Conservation (phyloP, 768 basidiomycete genomes). For the Lactifluus piperatus region DNA sequence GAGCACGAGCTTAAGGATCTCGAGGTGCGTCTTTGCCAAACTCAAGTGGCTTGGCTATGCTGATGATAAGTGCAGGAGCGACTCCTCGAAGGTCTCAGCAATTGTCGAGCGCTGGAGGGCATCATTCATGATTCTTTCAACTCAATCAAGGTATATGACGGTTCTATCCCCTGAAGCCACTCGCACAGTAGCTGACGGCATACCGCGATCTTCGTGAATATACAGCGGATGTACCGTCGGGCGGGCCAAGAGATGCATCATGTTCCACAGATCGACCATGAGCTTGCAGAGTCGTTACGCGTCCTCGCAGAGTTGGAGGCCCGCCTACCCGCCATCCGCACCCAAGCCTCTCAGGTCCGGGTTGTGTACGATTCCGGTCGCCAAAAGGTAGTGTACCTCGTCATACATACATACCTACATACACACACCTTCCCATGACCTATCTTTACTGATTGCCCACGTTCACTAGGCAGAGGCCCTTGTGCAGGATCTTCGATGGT, state of each 20-base stretch:
- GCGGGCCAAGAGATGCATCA: slow-evolving; percentile 46
- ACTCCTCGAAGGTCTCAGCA: slow-evolving; percentile 62
- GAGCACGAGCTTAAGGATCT: slow-evolving; percentile 20
- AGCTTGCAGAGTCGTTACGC: slow-evolving; percentile 54
- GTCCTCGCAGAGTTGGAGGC: slow-evolving; percentile 48
- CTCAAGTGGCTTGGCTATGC: not conserved
- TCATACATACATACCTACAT: not conserved
- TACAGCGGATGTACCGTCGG: slow-evolving; percentile 48
- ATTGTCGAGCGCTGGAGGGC: slow-evolving; percentile 65
- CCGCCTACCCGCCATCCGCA: slow-evolving; percentile 51
- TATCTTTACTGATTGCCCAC: not conserved
- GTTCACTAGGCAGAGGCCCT: slow-evolving; percentile 49
- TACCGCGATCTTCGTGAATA: not conserved
- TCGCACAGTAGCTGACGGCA: not conserved
- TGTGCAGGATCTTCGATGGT: slow-evolving; percentile 58
- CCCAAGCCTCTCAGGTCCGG: slow-evolving; percentile 53
- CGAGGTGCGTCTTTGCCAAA: slow-evolving; percentile 10
- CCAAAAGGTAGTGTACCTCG: slow-evolving; percentile 40
- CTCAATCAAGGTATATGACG: slow-evolving; percentile 44
- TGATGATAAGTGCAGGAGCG: slow-evolving; percentile 36
- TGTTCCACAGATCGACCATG: slow-evolving; percentile 50
- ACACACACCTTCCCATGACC: not conserved
- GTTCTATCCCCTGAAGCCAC: not conserved
- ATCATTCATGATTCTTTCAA: slow-evolving; percentile 56
- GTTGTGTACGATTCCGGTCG: slow-evolving; percentile 65